phyloP scores from a whole-genome alignment of 352 stramenopile genomes.

The Phytophthora sansomeana region DNA sequence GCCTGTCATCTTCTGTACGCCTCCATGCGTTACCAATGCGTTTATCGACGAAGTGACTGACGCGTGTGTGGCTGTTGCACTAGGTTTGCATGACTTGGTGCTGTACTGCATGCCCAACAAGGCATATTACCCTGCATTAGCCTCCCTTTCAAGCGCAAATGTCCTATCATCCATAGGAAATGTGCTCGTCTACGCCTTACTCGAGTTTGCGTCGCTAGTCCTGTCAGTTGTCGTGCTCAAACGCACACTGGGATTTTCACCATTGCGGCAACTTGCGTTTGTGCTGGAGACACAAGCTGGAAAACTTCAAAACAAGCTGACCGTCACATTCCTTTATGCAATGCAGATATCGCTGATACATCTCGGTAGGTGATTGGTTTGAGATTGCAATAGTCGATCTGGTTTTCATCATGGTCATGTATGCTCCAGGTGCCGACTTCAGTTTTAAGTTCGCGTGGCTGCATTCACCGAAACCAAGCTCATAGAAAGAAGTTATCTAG shows the following conservation, averaged over 20 bases:
- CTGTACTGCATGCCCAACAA: constrained; percentile 25
- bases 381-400: not conserved
- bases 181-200: constrained; percentile 16
- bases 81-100: constrained; percentile 7
- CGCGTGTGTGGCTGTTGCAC: too few relatives aligned
- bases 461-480: not conserved
- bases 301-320: constrained; percentile 34
- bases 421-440: constrained; percentile 17
- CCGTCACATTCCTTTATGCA: constrained; percentile 35
- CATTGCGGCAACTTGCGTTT: constrained; percentile 32
- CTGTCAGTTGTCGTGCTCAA: constrained; percentile 3
- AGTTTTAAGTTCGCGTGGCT: constrained; percentile 32
- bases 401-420: not conserved
- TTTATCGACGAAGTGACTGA: too few relatives aligned
- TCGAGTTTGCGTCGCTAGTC: constrained; percentile 19
- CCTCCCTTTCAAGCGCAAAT: constrained; percentile 9
- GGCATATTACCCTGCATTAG: too few relatives aligned
- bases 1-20: constrained; percentile 37
- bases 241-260: constrained; percentile 18
- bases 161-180: constrained; percentile 1
- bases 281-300: constrained; percentile 32
- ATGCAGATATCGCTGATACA: constrained; percentile 36
- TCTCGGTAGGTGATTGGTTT: constrained; percentile 11
- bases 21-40: too few relatives aligned
- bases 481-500: not conserved